Base-by-base conservation (phyloP, 805 yeast species). In the Metschnikowia dekortorum region DNA sequence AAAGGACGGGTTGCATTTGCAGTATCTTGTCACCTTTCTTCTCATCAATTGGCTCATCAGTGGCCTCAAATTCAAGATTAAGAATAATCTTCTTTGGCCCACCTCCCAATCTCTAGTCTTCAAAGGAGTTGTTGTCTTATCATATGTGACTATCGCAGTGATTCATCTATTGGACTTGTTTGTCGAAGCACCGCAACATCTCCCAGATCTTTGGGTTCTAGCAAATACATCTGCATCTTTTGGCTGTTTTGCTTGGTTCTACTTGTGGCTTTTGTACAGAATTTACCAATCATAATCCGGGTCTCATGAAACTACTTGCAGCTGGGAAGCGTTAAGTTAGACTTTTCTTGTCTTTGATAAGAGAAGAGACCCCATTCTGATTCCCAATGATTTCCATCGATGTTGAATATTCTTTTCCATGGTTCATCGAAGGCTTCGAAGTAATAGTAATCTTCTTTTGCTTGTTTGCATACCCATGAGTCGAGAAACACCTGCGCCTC, bases 171-270 rank as follows among this genome's bases (percentile, higher is more conserved):
- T 80, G 7, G 96, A 90, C 50, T 60, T 65, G 35, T 57, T 66
- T 22, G 51, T 76, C 8, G 58, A 54, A 0, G 83, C 95, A 1
- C 89, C 92, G 1, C 53, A 64, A 1, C 63, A 67, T 36, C 85
- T 82, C 54, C 97, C 97, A 1, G 97, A 94, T 65, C 57, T 94
- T 5, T 89, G 94, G 91, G 88, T 88, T 0, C 75, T 92, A 26
- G 78, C 82, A 3, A 94, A 94, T 61, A 82, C 85, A 39, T 60
- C 84, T 0, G 61, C 90, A 3, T 85, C 94, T 0, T 90, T 89
- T 62, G 85, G 79, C 0, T 87, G 90, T 52, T 92, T 91, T 59
- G 63, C 69, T 0, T 61, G 86, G 42, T 88, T 88, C 59, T 91
- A 90, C 83, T 54, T 89, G n/a, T 94, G 97, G 96, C 77, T 79